phyloP scores from a whole-genome alignment of 192 early-diverging fungal species.

The Podila epicladia region DNA sequence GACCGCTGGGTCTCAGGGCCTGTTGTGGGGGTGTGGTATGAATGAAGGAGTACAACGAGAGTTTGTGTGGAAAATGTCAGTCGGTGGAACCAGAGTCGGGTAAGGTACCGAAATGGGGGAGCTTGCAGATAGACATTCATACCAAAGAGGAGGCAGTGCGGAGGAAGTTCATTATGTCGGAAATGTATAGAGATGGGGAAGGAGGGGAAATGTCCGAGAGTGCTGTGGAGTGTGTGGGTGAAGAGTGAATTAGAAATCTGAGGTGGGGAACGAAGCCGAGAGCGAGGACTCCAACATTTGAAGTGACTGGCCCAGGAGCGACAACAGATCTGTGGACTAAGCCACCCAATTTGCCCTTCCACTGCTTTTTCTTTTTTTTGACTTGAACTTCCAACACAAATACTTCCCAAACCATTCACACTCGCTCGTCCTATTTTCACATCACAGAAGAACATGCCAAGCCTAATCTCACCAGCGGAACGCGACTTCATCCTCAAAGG shows the following conservation, averaged over 20 bases:
- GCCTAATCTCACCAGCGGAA: constrained; percentile 79
- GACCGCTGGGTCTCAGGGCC: constrained; percentile 40
- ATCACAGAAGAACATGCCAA: constrained; percentile 23
- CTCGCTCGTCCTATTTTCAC: neutral
- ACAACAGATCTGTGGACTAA: neutral
- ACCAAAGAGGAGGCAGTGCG: constrained; percentile 20
- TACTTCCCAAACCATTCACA: neutral
- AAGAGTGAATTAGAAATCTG: neutral
- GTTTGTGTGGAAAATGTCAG: neutral
- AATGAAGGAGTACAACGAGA: too few species aligned
- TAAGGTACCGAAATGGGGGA: neutral
- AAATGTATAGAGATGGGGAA: neutral
- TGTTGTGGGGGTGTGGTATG: neutral
- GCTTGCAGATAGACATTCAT: neutral
- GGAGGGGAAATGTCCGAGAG: neutral
- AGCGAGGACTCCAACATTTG: too few species aligned
- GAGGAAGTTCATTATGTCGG: constrained; percentile 16
- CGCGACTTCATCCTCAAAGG: constrained; percentile 86
- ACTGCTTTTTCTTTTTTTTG: neutral
- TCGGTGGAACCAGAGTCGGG: neutral
- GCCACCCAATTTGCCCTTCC: neutral
- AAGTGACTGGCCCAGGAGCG: too few species aligned
- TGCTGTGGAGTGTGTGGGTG: neutral
- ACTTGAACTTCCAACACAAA: neutral
- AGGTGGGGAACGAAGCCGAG: neutral